phyloP scores from a whole-genome alignment of 257 asterid species.

The Ocimum tenuiflorum region DNA sequence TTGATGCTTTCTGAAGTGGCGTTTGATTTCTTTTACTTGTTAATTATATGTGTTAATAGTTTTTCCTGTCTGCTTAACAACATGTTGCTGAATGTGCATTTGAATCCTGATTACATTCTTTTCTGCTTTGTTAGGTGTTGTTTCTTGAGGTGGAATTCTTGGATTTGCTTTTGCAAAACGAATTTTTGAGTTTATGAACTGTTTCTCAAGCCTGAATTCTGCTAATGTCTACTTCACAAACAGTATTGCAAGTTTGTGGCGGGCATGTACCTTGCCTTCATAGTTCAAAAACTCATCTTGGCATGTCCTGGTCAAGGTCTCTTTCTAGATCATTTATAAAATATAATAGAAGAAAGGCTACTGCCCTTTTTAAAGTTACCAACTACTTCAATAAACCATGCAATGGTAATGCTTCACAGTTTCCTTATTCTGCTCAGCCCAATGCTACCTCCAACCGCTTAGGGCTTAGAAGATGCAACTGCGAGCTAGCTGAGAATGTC shows the following conservation, averaged over 20 bases:
- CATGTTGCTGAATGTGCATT: not conserved
- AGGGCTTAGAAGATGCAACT: constrained; percentile 31
- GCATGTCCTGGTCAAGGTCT: constrained; percentile 18
- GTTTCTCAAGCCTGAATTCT: constrained; percentile 2
- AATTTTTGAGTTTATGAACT: constrained; percentile 17
- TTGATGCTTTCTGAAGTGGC: constrained; percentile 1
- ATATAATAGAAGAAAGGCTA: constrained; percentile 30
- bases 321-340: constrained; percentile 22
- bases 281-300: constrained; percentile 25
- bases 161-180: not conserved
- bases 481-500: constrained; percentile 43
- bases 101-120: not conserved
- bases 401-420: constrained; percentile 5
- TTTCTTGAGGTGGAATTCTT: constrained; percentile 13
- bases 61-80: not conserved
- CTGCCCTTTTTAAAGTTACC: not conserved
- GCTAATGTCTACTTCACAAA: constrained; percentile 41
- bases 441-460: constrained; percentile 16
- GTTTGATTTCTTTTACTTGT: not conserved
- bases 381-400: not conserved
- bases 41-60: not conserved
- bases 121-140: constrained; percentile 15
- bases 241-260: constrained; percentile 31
- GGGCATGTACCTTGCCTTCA: constrained; percentile 23
- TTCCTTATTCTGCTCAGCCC: constrained; percentile 9